A percentile compares a stretch with the other conserved stretches of the same genome.
These are phyloP conservation scores for Cyclotella cryptica DNA, from an alignment of 108 stramenopile genomes.

Conservation along the genomic window DNA sequence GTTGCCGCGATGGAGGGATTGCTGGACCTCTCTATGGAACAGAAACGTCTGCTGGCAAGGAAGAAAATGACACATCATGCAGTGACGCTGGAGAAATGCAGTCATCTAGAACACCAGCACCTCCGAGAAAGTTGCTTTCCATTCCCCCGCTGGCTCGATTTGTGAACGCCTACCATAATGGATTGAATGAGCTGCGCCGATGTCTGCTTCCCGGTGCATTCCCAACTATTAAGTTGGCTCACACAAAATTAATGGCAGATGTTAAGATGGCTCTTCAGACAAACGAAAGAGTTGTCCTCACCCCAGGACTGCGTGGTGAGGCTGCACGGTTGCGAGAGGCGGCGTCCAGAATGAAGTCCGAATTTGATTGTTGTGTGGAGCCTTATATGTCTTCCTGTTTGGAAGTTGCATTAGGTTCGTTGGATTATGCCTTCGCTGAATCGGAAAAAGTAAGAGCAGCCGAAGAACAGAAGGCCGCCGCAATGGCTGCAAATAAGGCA, in stretches of 20 bases:
- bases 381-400: conserved; percentile 72
- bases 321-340: conserved; percentile 69
- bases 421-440: conserved; percentile 41
- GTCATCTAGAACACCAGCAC: conserved; percentile 50
- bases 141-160: conserved; percentile 85
- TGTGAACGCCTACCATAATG: conserved; percentile 77
- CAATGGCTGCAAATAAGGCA: conserved; percentile 42
- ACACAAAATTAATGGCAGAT: conserved; percentile 47
- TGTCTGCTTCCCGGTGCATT: conserved; percentile 84
- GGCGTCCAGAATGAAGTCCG: conserved; percentile 65
- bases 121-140: conserved; percentile 79
- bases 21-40: conserved; percentile 70
- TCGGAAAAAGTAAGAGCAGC: conserved; percentile 32
- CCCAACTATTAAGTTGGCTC: conserved; percentile 54
- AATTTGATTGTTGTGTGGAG: conserved; percentile 60
- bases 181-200: conserved; percentile 87
- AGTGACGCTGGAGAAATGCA: conserved; percentile 34
- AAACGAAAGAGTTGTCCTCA: conserved; percentile 77
- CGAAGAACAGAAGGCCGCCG: conserved; percentile 46
- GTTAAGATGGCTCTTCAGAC: conserved; percentile 62
- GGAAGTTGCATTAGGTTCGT: conserved; percentile 73
- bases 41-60: conserved; percentile 28
- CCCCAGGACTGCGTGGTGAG: conserved; percentile 81
- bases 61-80: conserved; percentile 18
- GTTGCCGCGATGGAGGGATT: conserved; percentile 80